phyloP scores from a whole-genome alignment of 2,329 filamentous ascomycete genomes.

The Fusarium buxicola region DNA sequence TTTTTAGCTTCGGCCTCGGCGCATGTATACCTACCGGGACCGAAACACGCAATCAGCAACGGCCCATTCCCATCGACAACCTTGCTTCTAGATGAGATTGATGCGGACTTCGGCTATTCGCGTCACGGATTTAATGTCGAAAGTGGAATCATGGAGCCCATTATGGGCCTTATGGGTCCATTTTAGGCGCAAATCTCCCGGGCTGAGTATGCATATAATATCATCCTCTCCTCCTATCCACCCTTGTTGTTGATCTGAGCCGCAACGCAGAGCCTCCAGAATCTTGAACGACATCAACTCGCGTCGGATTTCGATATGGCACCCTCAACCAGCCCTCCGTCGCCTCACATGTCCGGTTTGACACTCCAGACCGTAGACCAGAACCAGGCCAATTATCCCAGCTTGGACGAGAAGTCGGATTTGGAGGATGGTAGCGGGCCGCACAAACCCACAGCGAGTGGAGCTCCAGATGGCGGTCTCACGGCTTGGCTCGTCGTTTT shows the following conservation, averaged over 20 bases:
- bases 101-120: constrained; percentile 2
- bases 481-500: constrained; percentile 55
- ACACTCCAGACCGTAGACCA: constrained; percentile 16
- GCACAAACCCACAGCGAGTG: not conserved
- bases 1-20: constrained; percentile 17
- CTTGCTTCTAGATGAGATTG: not conserved
- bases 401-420: constrained; percentile 19
- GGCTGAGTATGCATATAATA: constrained; percentile 16
- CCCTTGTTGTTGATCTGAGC: constrained; percentile 19
- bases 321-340: constrained; percentile 6
- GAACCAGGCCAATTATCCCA: constrained; percentile 7
- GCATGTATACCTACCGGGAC: not conserved
- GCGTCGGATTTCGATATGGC: constrained; percentile 7
- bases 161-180: constrained; percentile 4
- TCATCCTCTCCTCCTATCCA: not conserved
- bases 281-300: not conserved
- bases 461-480: constrained; percentile 29
- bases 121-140: constrained; percentile 22
- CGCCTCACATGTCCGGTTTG: constrained; percentile 22
- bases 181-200: constrained; percentile 2
- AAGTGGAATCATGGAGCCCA: constrained; percentile 4
- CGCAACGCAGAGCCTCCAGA: not conserved
- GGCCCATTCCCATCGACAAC: not conserved
- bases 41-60: constrained; percentile 22
- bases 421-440: constrained; percentile 19